A percentile compares a stretch with the other conserved stretches of the same genome.
phyloP scores from a whole-genome alignment of 257 asterid species.

The Lithospermum erythrorhizon region DNA sequence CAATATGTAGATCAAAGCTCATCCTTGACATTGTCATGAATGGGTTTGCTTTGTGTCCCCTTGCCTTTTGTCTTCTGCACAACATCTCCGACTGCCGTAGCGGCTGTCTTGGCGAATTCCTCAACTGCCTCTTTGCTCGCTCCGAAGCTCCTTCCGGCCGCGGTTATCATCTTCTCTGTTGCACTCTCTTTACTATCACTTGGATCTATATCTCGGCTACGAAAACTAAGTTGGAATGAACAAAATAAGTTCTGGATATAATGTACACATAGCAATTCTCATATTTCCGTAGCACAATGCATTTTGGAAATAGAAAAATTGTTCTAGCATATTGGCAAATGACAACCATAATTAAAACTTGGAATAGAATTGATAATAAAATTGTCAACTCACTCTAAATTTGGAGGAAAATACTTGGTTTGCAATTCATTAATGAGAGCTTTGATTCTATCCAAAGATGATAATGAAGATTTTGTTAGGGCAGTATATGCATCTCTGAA shows the following conservation, averaged over 20 bases:
- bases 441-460: slow-evolving; percentile 12
- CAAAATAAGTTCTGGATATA: not conserved
- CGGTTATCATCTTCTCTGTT: slow-evolving; percentile 13
- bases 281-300: too few species aligned
- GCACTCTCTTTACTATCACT: not conserved
- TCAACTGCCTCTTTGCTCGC: slow-evolving; percentile 11
- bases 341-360: too few species aligned
- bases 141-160: slow-evolving; percentile 21
- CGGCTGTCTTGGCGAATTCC: slow-evolving; percentile 21
- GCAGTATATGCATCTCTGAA: slow-evolving; percentile 8
- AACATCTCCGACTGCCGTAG: slow-evolving; percentile 13
- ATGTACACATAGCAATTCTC: too few species aligned
- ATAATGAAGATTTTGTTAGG: slow-evolving; percentile 5
- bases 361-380: too few species aligned
- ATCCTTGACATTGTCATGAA: not conserved
- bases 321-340: too few species aligned
- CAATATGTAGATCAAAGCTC: slow-evolving; percentile 12
- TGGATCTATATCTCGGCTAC: slow-evolving; percentile 4
- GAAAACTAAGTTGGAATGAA: slow-evolving; percentile 14
- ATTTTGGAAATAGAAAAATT: too few species aligned
- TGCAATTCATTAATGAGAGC: slow-evolving; percentile 11
- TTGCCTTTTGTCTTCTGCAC: slow-evolving; percentile 14
- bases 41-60: slow-evolving; percentile 1
- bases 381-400: slow-evolving; percentile 17
- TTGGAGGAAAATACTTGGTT: slow-evolving; percentile 13